Conservation (phyloP, 2,329 filamentous ascomycete genomes). For the Mycogone perniciosa region DNA sequence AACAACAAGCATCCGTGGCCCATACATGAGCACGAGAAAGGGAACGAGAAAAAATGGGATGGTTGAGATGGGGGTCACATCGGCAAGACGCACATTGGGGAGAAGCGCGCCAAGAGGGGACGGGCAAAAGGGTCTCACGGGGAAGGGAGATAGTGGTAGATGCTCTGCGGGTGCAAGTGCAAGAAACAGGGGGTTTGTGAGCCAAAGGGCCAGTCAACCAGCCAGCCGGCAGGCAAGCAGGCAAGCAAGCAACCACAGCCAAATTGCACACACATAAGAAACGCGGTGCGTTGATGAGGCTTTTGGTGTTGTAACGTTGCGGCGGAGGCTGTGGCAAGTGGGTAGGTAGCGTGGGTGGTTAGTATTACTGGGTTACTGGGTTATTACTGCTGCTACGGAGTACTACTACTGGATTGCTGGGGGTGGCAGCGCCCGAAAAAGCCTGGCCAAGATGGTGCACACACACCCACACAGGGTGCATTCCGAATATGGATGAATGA, state of each 20-base stretch:
- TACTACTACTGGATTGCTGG: neutral
- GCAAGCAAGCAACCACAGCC: neutral
- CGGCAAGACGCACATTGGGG: neutral
- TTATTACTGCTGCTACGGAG: neutral
- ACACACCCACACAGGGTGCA: too few relatives aligned
- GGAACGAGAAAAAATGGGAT: neutral
- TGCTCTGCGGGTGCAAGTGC: too few relatives aligned
- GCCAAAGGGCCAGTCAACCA: neutral
- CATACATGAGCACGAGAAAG: neutral
- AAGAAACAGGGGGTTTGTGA: too few relatives aligned
- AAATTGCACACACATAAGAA: neutral
- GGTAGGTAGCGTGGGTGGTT: conserved; percentile 9
- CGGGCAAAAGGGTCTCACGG: neutral
- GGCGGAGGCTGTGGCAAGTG: conserved; percentile 1
- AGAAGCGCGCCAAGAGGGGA: conserved; percentile 2
- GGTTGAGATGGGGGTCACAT: conserved; percentile 7
- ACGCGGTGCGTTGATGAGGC: conserved; percentile 2
- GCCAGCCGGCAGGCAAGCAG: neutral
- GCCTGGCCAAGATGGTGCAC: too few relatives aligned
- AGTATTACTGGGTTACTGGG: conserved; percentile 5
- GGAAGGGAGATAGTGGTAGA: neutral
- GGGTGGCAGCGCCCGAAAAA: neutral
- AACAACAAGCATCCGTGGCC: neutral
- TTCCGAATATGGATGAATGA: too few relatives aligned
- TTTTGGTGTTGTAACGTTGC: conserved; percentile 15